Evolutionary conservation across 202 grass and related monocot genomes (phyloP), one percentile per base, ranked within the genome.

Genomic region (Setaria viridis): DNA sequence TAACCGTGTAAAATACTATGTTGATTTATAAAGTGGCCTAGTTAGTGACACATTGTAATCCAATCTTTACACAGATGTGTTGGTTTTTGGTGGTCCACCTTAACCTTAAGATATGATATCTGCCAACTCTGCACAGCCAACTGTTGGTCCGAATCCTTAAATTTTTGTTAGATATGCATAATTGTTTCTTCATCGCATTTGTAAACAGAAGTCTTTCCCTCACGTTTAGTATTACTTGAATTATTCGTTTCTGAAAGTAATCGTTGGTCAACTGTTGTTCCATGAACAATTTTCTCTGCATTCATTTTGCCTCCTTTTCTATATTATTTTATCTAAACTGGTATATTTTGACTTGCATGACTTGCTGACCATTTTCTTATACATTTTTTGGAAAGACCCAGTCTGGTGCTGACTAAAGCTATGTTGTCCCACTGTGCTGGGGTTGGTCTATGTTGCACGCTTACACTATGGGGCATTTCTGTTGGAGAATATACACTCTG

Each of bases 11-110:
- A 48, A 65, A 79, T 87, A 76, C 70, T 76, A 1, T 76, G 20
- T 77, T 91, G 32, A 67, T 77, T 85, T 76, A 55, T 80, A 19
- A 84, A 78, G 47, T 80, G 70, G 25, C 25, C 67, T 80, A 69
- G 54, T 81, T 79, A 59, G 76, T 87, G 76, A 21, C 29, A 33
- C 47, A 72, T 78, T 81, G 70, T n/a, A 85, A 82, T 72, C 85
- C 63, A 81, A 78, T 85, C 64, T 67, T 88, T 85, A 49, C 41
- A 66, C 64, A 81, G 55, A n/a, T 16, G 37, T 80, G 37, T 71
- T 84, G 53, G 74, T 87, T 59, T 82, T 76, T 75, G n/a, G 78
- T 73, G 77, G 48, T 72, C 77, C 72, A 49, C 49, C 77, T 77
- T 35, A 56, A 41, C 70, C 64, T 66, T 80, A 50, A 70, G 58